phyloP scores from a whole-genome alignment of 371 early-diverging fungal genomes.

The Mortierella sp. region DNA sequence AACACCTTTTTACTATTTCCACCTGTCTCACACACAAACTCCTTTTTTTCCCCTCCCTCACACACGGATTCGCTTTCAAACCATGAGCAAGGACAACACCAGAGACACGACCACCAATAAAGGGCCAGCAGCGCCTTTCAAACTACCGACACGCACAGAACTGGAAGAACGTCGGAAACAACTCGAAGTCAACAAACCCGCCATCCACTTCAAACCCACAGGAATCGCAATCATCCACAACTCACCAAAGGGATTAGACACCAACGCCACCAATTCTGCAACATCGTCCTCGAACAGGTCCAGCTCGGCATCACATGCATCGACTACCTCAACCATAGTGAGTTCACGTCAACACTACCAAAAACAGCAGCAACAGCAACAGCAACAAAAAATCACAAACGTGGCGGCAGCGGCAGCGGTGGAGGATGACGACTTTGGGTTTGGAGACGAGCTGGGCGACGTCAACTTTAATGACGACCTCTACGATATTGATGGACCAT shows the following conservation, averaged over 20 bases:
- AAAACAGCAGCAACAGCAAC: not conserved
- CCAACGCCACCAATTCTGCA: slow-evolving; percentile 4
- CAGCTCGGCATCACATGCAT: not conserved
- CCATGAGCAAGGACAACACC: not conserved
- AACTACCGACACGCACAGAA: slow-evolving; percentile 11
- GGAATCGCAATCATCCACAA: not conserved
- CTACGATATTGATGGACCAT: slow-evolving; percentile 19
- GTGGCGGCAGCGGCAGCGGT: not conserved
- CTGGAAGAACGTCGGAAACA: slow-evolving; percentile 11
- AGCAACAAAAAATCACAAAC: not conserved
- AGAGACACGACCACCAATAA: not conserved
- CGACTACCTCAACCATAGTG: not conserved
- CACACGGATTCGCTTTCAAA: not conserved
- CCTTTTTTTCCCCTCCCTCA: not conserved
- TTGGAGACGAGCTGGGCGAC: slow-evolving; percentile 39
- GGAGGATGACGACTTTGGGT: slow-evolving; percentile 41
- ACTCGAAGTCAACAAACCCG: slow-evolving; percentile 8
- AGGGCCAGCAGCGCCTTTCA: not conserved
- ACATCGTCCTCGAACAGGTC: not conserved
- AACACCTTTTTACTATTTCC: too few species aligned
- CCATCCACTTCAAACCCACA: slow-evolving; percentile 18
- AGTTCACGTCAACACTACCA: not conserved
- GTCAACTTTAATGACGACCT: slow-evolving; percentile 33
- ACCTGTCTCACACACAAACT: too few species aligned
- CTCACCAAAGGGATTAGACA: not conserved